Percentiles rank a stretch among this genome's conserved stretches.
phyloP scores from a whole-genome alignment of 805 yeast genomes.

The Cyberlindnera meyerae region DNA sequence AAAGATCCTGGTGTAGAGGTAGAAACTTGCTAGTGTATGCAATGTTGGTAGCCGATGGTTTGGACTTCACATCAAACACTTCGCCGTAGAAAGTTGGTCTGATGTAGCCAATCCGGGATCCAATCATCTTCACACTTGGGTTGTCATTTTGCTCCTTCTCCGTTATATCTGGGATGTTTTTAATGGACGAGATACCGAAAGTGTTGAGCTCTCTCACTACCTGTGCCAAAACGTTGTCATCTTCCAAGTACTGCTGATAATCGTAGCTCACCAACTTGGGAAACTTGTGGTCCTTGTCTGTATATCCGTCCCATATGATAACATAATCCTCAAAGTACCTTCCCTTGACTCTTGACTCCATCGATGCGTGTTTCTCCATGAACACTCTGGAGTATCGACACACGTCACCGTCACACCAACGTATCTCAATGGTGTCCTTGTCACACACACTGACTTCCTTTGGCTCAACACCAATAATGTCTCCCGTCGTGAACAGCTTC shows the following conservation, averaged over 20 bases:
- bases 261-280: constrained; percentile 11
- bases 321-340: constrained; percentile 35
- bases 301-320: constrained; percentile 41
- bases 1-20: constrained; percentile 74
- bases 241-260: constrained; percentile 13
- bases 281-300: constrained; percentile 11
- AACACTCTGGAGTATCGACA: constrained; percentile 42
- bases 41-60: constrained; percentile 55
- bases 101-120: constrained; percentile 59
- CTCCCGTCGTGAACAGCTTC: constrained; percentile 59
- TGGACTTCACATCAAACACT: constrained; percentile 58
- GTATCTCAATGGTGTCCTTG: constrained; percentile 34
- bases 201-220: constrained; percentile 44
- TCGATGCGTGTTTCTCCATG: constrained; percentile 39
- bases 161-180: constrained; percentile 50
- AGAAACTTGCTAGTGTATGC: constrained; percentile 62
- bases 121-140: constrained; percentile 36
- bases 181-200: constrained; percentile 53
- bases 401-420: constrained; percentile 44
- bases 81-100: constrained; percentile 69
- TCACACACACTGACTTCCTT: constrained; percentile 30
- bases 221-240: constrained; percentile 25
- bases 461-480: constrained; percentile 34
- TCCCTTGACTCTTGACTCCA: constrained; percentile 25
- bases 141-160: constrained; percentile 23